Evolutionary conservation across 1,284 basidiomycete genomes (phyloP).

Genomic region (Gomphus sp.): DNA sequence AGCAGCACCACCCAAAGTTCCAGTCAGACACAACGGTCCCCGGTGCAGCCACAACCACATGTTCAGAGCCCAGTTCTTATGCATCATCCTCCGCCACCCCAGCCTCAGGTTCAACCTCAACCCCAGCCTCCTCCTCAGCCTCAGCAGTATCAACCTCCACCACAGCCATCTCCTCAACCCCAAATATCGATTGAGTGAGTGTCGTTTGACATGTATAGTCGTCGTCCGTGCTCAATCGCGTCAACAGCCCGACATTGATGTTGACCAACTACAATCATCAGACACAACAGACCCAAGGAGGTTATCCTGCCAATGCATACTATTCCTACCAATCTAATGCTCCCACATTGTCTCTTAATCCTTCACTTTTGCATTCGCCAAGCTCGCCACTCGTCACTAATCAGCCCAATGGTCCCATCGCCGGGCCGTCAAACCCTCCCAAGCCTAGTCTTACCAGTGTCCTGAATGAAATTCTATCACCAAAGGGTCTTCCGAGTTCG

Average conservation of each 20-base stretch:
- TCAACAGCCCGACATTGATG: slow-evolving; percentile 6
- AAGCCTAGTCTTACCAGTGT: slow-evolving; percentile 2
- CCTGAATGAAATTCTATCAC: slow-evolving; percentile 4
- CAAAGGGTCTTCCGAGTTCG: slow-evolving; percentile 3
- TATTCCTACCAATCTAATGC: not conserved
- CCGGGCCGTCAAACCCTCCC: not conserved
- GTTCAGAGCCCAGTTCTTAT: not conserved
- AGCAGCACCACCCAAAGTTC: slow-evolving; percentile 22
- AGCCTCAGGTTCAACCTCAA: slow-evolving; percentile 13
- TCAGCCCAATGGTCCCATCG: not conserved
- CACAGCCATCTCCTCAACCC: slow-evolving; percentile 11
- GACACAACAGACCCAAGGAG: not conserved
- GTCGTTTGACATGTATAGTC: not conserved
- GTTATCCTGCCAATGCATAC: slow-evolving; percentile 3
- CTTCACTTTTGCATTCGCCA: slow-evolving; percentile 7
- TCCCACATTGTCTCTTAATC: slow-evolving; percentile 8
- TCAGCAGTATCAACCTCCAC: not conserved
- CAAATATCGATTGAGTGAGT: slow-evolving; percentile 45
- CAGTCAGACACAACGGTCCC: slow-evolving; percentile 15
- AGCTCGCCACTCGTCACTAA: not conserved
- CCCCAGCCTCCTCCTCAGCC: not conserved
- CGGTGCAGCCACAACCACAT: slow-evolving; percentile 13
- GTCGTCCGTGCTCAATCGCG: not conserved
- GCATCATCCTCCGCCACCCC: slow-evolving; percentile 3
- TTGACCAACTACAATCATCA: slow-evolving; percentile 1